A percentile compares a stretch with the other conserved stretches of the same genome.
phyloP scores from a whole-genome alignment of 495 filamentous ascomycete genomes.

The Annulohypoxylon bovei region DNA sequence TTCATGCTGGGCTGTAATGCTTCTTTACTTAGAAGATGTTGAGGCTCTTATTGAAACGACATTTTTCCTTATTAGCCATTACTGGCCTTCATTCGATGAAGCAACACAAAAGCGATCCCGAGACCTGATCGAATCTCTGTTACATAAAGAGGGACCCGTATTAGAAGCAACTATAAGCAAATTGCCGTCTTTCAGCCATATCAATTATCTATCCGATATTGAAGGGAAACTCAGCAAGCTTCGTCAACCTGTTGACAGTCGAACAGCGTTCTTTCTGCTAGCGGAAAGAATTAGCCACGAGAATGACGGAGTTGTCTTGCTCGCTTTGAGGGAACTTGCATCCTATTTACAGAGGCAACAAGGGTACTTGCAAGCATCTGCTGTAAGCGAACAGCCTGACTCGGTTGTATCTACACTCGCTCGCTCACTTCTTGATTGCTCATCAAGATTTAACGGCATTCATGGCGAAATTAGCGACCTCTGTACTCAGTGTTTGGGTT shows the following conservation, averaged over 20 bases:
- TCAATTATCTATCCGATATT: conserved; percentile 72
- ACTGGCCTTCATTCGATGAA: conserved; percentile 76
- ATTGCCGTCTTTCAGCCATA: conserved; percentile 80
- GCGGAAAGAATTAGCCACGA: conserved; percentile 79
- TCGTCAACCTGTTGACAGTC: conserved; percentile 64
- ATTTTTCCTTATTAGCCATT: conserved; percentile 82
- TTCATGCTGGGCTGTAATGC: conserved; percentile 81
- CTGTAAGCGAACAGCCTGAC: conserved; percentile 86
- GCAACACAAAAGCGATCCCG: conserved; percentile 65
- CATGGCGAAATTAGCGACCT: conserved; percentile 73
- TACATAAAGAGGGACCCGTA: conserved; percentile 66
- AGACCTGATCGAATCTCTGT: conserved; percentile 69
- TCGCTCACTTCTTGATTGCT: conserved; percentile 83
- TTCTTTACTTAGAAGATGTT: conserved; percentile 79
- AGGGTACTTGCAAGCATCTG: conserved; percentile 80
- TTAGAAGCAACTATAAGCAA: conserved; percentile 72
- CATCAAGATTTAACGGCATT: conserved; percentile 77
- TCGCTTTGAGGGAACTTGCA: conserved; percentile 79
- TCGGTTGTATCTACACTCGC: conserved; percentile 73
- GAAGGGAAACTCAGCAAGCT: conserved; percentile 70
- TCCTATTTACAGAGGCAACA: conserved; percentile 78
- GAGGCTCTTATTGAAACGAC: conserved; percentile 83
- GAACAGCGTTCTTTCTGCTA: conserved; percentile 74
- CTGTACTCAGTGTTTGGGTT: conserved; percentile 80
- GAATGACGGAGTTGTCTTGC: conserved; percentile 81